Evolutionary conservation across 352 stramenopile species (phyloP).

Genomic region (Pythium brachiatum): DNA sequence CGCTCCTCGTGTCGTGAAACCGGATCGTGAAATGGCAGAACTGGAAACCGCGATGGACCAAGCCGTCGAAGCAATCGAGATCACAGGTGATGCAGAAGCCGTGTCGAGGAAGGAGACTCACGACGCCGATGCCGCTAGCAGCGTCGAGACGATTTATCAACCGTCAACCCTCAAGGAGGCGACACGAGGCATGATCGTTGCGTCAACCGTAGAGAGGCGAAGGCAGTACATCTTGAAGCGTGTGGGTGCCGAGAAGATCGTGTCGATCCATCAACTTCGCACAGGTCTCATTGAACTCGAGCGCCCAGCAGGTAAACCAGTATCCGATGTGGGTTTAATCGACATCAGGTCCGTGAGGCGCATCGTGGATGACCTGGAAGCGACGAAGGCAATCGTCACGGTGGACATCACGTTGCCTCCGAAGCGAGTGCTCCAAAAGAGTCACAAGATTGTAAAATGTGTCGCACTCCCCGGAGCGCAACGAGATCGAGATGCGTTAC

Average conservation of each 20-base stretch:
- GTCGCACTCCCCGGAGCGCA: conserved; percentile 57
- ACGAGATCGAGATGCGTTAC: conserved; percentile 44
- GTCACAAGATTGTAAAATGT: conserved; percentile 61
- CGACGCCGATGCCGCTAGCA: background rate
- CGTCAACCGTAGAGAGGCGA: conserved; percentile 52
- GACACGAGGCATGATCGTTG: conserved; percentile 42
- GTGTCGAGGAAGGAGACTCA: background rate
- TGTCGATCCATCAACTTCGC: conserved; percentile 67
- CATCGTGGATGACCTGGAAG: conserved; percentile 63
- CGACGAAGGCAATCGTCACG: conserved; percentile 40
- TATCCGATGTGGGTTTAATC: conserved; percentile 33
- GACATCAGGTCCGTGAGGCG: conserved; percentile 67
- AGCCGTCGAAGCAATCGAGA: background rate
- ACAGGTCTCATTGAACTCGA: conserved; percentile 52
- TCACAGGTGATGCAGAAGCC: background rate
- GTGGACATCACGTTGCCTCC: conserved; percentile 69
- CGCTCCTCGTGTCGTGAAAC: conserved; percentile 31
- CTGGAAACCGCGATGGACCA: conserved; percentile 7
- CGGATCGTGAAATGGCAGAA: conserved; percentile 4
- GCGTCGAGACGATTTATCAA: conserved; percentile 24
- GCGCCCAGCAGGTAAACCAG: conserved; percentile 22
- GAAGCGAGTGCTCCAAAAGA: conserved; percentile 67
- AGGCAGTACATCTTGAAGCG: conserved; percentile 57
- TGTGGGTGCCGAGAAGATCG: conserved; percentile 56
- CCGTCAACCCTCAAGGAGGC: conserved; percentile 62